Conservation (phyloP, 306 rosid genomes). For the Vigna mungo region DNA sequence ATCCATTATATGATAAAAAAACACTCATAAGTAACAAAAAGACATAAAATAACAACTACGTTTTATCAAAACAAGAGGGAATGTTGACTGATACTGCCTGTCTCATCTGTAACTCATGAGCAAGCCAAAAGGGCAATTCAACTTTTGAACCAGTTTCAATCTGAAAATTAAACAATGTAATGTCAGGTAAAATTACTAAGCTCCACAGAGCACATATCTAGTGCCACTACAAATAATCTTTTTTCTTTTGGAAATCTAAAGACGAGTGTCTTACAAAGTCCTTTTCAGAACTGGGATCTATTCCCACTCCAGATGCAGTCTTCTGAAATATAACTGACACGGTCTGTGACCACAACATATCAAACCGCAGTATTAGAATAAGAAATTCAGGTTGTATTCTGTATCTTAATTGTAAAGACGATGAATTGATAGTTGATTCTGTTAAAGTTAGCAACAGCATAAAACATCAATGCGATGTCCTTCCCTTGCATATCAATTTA, state of each 20-base stretch:
- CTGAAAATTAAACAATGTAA: constrained; percentile 58
- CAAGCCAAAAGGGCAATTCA: constrained; percentile 96
- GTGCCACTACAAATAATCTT: constrained; percentile 13
- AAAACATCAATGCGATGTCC: constrained; percentile 11
- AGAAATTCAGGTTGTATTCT: constrained; percentile 25
- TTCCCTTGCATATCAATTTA: constrained; percentile 19
- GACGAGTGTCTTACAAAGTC: constrained; percentile 63
- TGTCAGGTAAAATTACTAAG: constrained; percentile 42
- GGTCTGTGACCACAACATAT: constrained; percentile 52
- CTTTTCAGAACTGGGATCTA: constrained; percentile 84
- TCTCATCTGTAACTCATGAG: constrained; percentile 76
- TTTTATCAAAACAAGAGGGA: constrained; percentile 85
- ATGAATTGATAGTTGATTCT: constrained; percentile 17
- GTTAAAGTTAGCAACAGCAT: constrained; percentile 29
- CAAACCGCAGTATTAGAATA: constrained; percentile 28
- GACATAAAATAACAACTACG: constrained; percentile 51
- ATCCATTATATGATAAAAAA: constrained; percentile 14
- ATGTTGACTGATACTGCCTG: constrained; percentile 72
- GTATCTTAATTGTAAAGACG: constrained; percentile 7
- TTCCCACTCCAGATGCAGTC: constrained; percentile 82
- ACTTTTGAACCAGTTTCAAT: constrained; percentile 93
- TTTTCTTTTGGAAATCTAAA: constrained; percentile 39
- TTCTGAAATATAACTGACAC: constrained; percentile 79
- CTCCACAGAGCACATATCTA: constrained; percentile 22
- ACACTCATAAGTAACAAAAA: constrained; percentile 21